Evolutionary conservation across 1,284 basidiomycete species (phyloP).

Genomic region (Leccinum insolens): DNA sequence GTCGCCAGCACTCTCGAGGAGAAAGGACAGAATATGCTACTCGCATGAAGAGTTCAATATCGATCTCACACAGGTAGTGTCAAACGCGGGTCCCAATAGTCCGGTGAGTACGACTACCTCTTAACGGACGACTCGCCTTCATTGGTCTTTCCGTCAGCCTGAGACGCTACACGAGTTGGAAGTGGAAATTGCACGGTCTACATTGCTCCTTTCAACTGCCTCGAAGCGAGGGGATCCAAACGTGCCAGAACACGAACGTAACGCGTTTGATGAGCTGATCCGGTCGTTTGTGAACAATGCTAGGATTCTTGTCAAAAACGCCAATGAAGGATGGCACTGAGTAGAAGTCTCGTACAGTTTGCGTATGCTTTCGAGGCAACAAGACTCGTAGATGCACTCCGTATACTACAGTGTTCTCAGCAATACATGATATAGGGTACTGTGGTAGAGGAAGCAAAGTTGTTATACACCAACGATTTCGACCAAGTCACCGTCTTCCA

Average conservation of each 20-base stretch:
- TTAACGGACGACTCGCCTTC: constrained; percentile 3
- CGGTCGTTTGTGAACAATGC: constrained; percentile 84
- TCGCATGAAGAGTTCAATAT: constrained; percentile 90
- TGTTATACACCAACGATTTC: constrained; percentile 64
- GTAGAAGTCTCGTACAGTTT: not conserved
- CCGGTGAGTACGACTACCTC: constrained; percentile 44
- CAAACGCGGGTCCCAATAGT: constrained; percentile 43
- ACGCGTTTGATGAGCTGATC: constrained; percentile 77
- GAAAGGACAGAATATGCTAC: constrained; percentile 93
- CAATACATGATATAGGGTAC: constrained; percentile 11
- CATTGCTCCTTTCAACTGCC: constrained; percentile 60
- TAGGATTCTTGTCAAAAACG: constrained; percentile 72
- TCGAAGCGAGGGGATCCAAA: constrained; percentile 59
- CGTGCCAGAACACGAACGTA: constrained; percentile 61
- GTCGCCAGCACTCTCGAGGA: constrained; percentile 58
- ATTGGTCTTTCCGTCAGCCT: constrained; percentile 40
- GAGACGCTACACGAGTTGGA: constrained; percentile 74
- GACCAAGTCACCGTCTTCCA: constrained; percentile 78
- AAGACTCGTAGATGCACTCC: constrained; percentile 8
- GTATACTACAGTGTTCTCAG: not conserved
- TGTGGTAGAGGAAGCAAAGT: constrained; percentile 4
- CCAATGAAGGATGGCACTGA: constrained; percentile 45
- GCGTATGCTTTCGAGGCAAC: constrained; percentile 3
- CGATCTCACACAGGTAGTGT: constrained; percentile 91
- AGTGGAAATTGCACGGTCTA: constrained; percentile 67